Evolutionary conservation across 805 yeast genomes (phyloP).

Genomic region (Teunomyces panamensis): DNA sequence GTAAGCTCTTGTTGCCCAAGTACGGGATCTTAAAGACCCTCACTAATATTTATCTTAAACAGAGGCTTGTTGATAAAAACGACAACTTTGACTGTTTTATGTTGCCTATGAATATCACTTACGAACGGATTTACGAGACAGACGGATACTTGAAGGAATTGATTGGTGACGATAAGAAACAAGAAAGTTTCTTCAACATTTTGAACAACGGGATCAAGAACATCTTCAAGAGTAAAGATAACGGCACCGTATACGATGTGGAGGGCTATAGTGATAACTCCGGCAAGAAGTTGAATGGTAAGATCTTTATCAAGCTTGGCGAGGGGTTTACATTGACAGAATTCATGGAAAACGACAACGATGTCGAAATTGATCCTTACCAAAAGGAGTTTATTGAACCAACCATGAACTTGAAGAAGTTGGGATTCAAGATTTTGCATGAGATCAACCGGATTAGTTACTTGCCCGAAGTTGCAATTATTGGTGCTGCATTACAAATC

Average conservation of each 20-base stretch:
- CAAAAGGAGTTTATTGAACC: slow-evolving; percentile 9
- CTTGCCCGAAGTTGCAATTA: slow-evolving; percentile 52
- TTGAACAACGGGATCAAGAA: slow-evolving; percentile 33
- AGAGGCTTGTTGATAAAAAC: slow-evolving; percentile 19
- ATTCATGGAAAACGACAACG: slow-evolving; percentile 16
- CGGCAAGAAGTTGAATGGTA: slow-evolving; percentile 29
- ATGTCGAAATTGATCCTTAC: slow-evolving; percentile 3
- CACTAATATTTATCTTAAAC: slow-evolving; percentile 44
- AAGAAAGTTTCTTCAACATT: slow-evolving; percentile 45
- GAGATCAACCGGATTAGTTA: slow-evolving; percentile 50
- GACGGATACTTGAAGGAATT: slow-evolving; percentile 55
- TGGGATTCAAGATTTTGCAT: slow-evolving; percentile 53
- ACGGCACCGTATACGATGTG: slow-evolving; percentile 9
- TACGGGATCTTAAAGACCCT: slow-evolving; percentile 58
- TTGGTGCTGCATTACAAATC: slow-evolving; percentile 43
- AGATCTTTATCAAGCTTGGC: slow-evolving; percentile 36
- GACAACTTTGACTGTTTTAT: slow-evolving; percentile 32
- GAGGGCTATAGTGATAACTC: slow-evolving; percentile 31
- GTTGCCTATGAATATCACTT: slow-evolving; percentile 57
- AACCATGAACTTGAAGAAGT: slow-evolving; percentile 38
- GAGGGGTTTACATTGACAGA: slow-evolving; percentile 27
- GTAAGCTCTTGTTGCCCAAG: slow-evolving; percentile 60
- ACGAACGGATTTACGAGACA: slow-evolving; percentile 57
- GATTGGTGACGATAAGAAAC: slow-evolving; percentile 54
- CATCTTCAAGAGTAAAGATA: slow-evolving; percentile 15